Conservation (phyloP, 306 rosid genomes). For the Lathyrus sativus region DNA sequence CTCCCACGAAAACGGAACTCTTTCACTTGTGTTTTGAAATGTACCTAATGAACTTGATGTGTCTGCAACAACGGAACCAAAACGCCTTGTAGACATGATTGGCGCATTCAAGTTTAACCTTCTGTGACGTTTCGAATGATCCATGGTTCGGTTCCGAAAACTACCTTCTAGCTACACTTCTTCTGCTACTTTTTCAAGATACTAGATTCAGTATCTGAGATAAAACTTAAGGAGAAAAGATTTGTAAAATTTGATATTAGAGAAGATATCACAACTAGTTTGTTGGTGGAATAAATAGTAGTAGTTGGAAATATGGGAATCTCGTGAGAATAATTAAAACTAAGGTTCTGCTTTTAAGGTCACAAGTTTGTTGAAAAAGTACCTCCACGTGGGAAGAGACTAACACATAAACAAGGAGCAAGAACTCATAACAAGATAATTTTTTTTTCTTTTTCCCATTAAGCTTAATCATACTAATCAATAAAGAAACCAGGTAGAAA, state of each 20-base stretch:
- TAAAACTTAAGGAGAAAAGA: conserved; percentile 9
- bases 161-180: background rate
- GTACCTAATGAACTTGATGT: conserved; percentile 14
- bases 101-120: conserved; percentile 73
- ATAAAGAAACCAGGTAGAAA: background rate
- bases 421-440: conserved; percentile 11
- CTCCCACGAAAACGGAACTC: conserved; percentile 92
- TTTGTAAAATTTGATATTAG: conserved; percentile 29
- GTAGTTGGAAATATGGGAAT: conserved; percentile 56
- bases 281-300: conserved; percentile 49
- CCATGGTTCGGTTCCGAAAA: conserved; percentile 30
- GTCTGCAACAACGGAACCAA: conserved; percentile 26
- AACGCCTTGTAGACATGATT: conserved; percentile 67
- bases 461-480: background rate
- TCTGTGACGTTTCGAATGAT: conserved; percentile 48
- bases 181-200: conserved; percentile 16
- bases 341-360: conserved; percentile 46
- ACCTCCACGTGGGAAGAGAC: conserved; percentile 36
- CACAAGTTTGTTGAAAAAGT: conserved; percentile 48
- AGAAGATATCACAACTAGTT: conserved; percentile 21
- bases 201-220: conserved; percentile 30
- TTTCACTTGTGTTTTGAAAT: conserved; percentile 41
- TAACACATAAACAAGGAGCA: conserved; percentile 14
- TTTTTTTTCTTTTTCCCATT: too few relatives aligned
- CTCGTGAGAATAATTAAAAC: conserved; percentile 57